Evolutionary conservation across 352 stramenopile genomes (phyloP).

Genomic region (Phytophthora nicotianae): DNA sequence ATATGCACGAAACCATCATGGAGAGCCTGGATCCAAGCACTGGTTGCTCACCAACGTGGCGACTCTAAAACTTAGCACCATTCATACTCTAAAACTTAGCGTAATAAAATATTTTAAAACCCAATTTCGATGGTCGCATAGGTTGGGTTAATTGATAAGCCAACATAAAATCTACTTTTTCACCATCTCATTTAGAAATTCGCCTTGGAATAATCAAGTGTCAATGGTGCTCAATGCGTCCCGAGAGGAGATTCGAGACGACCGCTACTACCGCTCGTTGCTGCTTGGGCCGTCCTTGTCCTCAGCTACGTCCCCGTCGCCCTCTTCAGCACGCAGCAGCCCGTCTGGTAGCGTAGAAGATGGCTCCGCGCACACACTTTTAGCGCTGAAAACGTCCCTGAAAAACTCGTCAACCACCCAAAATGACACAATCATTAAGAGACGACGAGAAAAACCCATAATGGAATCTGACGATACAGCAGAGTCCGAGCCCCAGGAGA

Average conservation of each 20-base stretch:
- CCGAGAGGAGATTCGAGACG: constrained; percentile 30
- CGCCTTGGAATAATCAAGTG: background rate
- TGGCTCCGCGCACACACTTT: constrained; percentile 29
- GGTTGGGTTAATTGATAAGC: background rate
- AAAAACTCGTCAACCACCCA: constrained; percentile 22
- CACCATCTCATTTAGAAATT: constrained; percentile 17
- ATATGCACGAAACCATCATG: constrained; percentile 45
- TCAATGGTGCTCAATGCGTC: constrained; percentile 16
- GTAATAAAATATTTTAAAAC: no score
- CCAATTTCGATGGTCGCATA: constrained; percentile 1
- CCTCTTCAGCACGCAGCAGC: constrained; percentile 3
- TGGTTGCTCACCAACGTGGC: constrained; percentile 12
- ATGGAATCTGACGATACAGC: constrained; percentile 10
- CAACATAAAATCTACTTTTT: constrained; percentile 6
- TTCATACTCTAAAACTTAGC: background rate
- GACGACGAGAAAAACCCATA: constrained; percentile 10
- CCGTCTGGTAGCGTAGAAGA: constrained; percentile 9
- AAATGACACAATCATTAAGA: constrained; percentile 12
- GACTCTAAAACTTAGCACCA: background rate
- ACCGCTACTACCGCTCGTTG: constrained; percentile 39
- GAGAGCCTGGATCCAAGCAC: constrained; percentile 26
- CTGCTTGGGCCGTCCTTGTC: constrained; percentile 22
- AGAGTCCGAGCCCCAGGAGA: constrained; percentile 6
- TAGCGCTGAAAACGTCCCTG: constrained; percentile 24
- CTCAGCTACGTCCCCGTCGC: constrained; percentile 1